These are phyloP conservation scores for Pleurotus cornucopiae DNA, from an alignment of 768 basidiomycete species.

Conservation along the genomic window DNA sequence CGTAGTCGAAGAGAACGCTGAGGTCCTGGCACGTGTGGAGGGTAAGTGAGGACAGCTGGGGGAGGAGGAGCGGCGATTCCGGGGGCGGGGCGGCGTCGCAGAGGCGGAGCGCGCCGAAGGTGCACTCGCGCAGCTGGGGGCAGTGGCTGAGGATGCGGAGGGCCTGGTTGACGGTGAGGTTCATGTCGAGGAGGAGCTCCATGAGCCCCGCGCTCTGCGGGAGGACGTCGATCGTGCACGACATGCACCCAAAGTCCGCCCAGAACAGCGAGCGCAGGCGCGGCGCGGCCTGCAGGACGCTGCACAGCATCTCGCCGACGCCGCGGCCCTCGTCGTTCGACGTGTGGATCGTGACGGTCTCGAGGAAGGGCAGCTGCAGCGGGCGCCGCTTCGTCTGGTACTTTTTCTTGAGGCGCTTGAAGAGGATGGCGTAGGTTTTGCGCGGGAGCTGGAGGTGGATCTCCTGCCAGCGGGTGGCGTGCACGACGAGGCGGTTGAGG, in stretches of 20 bases:
- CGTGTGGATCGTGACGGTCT: constrained; percentile 1
- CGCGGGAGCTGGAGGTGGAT: constrained; percentile 7
- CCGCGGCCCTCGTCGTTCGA: not conserved
- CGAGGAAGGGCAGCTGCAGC: not conserved
- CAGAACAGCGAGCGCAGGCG: constrained; percentile 6
- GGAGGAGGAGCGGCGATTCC: not conserved
- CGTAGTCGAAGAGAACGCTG: constrained; percentile 3
- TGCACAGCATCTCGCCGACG: constrained; percentile 5
- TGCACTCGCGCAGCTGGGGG: constrained; percentile 4
- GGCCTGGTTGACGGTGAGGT: constrained; percentile 3
- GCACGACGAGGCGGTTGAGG: constrained; percentile 1
- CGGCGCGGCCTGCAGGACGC: not conserved
- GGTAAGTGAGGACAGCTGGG: constrained; percentile 2
- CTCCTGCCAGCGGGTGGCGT: constrained; percentile 3
- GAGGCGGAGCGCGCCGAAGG: constrained; percentile 2
- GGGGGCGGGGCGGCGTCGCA: constrained; percentile 4
- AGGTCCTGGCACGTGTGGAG: constrained; percentile 6
- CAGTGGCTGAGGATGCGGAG: constrained; percentile 6
- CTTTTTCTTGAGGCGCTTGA: constrained; percentile 1
- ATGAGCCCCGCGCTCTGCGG: constrained; percentile 3
- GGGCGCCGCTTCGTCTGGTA: not conserved
- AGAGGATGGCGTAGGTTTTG: constrained; percentile 3
- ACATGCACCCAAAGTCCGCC: constrained; percentile 5
- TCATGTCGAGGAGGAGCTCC: constrained; percentile 7
- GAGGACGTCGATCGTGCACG: constrained; percentile 3